Base-by-base conservation (phyloP, 1,284 basidiomycete species). In the Anthracocystis panici-leucophaei region DNA sequence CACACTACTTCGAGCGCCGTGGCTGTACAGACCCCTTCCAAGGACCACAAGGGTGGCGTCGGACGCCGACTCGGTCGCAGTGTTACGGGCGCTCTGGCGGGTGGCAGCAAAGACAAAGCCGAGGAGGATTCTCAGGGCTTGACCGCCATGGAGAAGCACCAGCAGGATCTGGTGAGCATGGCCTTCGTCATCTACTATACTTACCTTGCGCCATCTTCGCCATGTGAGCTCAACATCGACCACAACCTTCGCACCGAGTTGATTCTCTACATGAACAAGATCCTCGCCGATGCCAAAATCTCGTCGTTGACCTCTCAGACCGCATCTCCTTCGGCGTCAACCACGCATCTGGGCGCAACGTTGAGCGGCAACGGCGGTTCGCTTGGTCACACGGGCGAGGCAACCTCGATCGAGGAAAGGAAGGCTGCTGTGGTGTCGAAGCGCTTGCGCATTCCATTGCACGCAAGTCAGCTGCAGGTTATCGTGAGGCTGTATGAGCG, bases 151-250 rank as follows among this genome's bases (percentile, higher is more conserved):
- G 96, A 98, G 87, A 91, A 90, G 79, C 96, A 99, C 86, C 95
- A 99, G 88, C 94, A 96, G 85, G 91, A 94, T 48, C 88, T 99
- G 77, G 95, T 98, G 79, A 91, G 93, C 77, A 95, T 94, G 80
- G 95, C 96, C 2, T 95, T 96, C 78, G 90, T 92, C 65, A 98
- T 99, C 80, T 94, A 93, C 88, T 92, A 92, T 89, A 95, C 91
- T 56, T 99, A 97, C 83, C 91, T 99, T 31, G 96, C 95, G 0
- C 95, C 95, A 0, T 93, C 94, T 25, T 95, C 93, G 84, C 93
- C 92, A 65, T 94, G 92, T 86, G 96, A 99, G 87, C 90, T 99
- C 66, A 99, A 99, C 87, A 98, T 99, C 78, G 97, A 99, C 85
- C 96, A 99, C 86, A 93, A 92, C 53, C 88, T 99, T 41, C 91